Conservation (phyloP, 2,329 filamentous ascomycete genomes). For the Metarhizium rileyi region DNA sequence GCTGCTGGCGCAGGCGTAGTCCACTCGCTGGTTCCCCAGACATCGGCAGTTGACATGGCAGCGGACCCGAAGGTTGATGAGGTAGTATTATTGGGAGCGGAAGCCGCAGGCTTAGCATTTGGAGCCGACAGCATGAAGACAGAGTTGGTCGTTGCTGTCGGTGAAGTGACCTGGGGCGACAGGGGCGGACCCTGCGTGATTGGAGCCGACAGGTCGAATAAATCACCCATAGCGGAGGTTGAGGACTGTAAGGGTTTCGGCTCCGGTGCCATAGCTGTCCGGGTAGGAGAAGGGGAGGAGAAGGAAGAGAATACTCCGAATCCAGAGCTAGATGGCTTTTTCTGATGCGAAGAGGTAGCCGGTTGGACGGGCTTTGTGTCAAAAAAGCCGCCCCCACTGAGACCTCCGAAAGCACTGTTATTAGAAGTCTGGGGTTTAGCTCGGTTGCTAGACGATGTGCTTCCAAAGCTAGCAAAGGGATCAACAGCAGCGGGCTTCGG, state of each 20-base stretch:
- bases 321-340: slow-evolving; percentile 45
- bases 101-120: slow-evolving; percentile 34
- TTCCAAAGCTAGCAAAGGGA: slow-evolving; percentile 54
- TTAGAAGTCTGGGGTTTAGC: slow-evolving; percentile 25
- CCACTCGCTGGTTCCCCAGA: slow-evolving; percentile 88
- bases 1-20: slow-evolving; percentile 32
- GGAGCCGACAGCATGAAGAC: slow-evolving; percentile 71
- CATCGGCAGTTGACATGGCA: slow-evolving; percentile 48
- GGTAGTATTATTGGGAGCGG: slow-evolving; percentile 24
- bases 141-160: slow-evolving; percentile 41
- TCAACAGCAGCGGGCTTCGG: slow-evolving; percentile 34
- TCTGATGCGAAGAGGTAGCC: slow-evolving; percentile 37
- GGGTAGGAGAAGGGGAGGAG: slow-evolving; percentile 30
- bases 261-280: slow-evolving; percentile 15
- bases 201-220: slow-evolving; percentile 66
- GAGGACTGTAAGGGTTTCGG: slow-evolving; percentile 35
- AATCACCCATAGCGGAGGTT: slow-evolving; percentile 59
- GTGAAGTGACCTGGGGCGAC: slow-evolving; percentile 27
- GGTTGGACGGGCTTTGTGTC: slow-evolving; percentile 58
- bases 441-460: slow-evolving; percentile 22
- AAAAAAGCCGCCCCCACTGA: slow-evolving; percentile 76
- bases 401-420: slow-evolving; percentile 35
- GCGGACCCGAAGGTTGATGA: slow-evolving; percentile 29
- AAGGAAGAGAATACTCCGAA: slow-evolving; percentile 61
- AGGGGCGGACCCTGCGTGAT: slow-evolving; percentile 35